Base-by-base conservation (phyloP, 306 rosid genomes). In the Fagus sylvatica region DNA sequence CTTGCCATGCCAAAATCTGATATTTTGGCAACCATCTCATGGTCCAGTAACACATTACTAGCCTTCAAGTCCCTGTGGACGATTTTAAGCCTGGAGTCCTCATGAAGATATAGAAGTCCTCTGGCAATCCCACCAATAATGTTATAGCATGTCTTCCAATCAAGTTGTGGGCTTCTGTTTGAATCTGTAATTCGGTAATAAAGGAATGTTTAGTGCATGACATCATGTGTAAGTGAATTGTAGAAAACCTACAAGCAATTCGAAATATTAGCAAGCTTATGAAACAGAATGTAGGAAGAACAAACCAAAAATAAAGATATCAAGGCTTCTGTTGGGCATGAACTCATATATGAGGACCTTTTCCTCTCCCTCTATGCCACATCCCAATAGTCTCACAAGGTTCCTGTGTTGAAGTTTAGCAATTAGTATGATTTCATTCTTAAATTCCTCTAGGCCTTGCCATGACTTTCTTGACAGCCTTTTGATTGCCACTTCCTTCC, bases 401-500 rank as follows among this genome's bases (percentile, higher is more conserved):
- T 90, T 92, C 74, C 77, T 85, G 36, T 87, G 93, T 56, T 92
- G 95, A 72, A 92, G 94, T 74, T 88, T 90, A 8, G 89, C 83
- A 22, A 92, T 81, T 8, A 88, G 62, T 51, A 76, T 75, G 30
- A 91, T 75, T 76, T 91, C 93, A 67, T 91, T 91, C 70, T 74
- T 91, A 4, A 89, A 87, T 80, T 92, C 97, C 41, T 83, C 80
- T 56, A 80, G 54, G 39, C 97, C 94, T 77, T 92, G 97, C 87
- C 88, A 71, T 4, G 94, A 92, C 71, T 88, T 87, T 56, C 66
- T 85, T 0, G 87, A 88, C 5, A 91, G 57, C 54, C 93, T 91
- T 64, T 91, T 92, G 1, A 92, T 86, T 0, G 93, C 97, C 33
- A 90, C 78, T 80, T 80, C 86, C 51, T 74, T 83, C 46, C 95